Percentiles rank a stretch among this genome's conserved stretches.
These are phyloP conservation scores for Claviceps lovelessii DNA, from an alignment of 2,329 filamentous ascomycete species.

Conservation along the genomic window DNA sequence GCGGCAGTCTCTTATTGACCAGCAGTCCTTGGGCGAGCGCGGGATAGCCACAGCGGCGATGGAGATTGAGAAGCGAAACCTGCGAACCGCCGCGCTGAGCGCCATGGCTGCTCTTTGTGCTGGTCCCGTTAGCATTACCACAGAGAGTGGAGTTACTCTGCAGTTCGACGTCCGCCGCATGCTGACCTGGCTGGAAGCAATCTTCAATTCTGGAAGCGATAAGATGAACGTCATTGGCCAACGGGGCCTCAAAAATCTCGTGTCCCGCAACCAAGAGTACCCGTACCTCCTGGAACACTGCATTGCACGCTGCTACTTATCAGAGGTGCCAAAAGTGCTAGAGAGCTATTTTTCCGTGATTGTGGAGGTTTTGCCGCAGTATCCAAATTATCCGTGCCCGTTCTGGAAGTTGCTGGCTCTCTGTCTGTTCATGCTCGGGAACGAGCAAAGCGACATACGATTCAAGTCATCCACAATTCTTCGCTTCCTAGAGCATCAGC, in stretches of 20 bases:
- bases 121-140: constrained; percentile 71
- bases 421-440: constrained; percentile 83
- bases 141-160: constrained; percentile 72
- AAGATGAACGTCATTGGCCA: constrained; percentile 82
- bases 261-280: constrained; percentile 79
- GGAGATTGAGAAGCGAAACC: constrained; percentile 91
- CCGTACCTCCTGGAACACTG: constrained; percentile 77
- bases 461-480: constrained; percentile 77
- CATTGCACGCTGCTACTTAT: constrained; percentile 78
- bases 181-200: constrained; percentile 88
- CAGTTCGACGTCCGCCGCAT: constrained; percentile 88
- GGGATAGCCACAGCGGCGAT: constrained; percentile 74
- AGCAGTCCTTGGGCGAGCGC: constrained; percentile 61
- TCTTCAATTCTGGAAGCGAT: constrained; percentile 85
- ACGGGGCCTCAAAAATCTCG: constrained; percentile 75
- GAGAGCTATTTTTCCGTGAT: constrained; percentile 94
- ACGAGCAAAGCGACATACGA: constrained; percentile 75
- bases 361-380: constrained; percentile 69
- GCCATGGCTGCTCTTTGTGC: constrained; percentile 91
- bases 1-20: constrained; percentile 69
- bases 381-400: constrained; percentile 66
- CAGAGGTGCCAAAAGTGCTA: constrained; percentile 66
- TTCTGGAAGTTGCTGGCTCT: constrained; percentile 87
- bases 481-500: constrained; percentile 66
- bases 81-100: constrained; percentile 79